Evolutionary conservation across 2,329 filamentous ascomycete species (phyloP), one percentile per base, ranked within the genome.

Genomic region (Capronia americana): DNA sequence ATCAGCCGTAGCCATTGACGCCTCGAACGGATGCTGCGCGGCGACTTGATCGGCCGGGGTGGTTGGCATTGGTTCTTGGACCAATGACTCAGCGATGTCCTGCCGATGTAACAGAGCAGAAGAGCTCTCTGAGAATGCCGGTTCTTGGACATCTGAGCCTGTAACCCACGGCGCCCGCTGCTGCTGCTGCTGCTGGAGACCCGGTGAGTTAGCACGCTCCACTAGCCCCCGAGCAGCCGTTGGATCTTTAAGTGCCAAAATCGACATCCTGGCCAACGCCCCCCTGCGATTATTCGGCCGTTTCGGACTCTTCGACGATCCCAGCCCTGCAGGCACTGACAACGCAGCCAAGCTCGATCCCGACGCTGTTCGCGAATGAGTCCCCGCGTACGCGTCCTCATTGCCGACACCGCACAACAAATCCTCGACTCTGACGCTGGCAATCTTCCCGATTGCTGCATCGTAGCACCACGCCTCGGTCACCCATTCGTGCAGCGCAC

Each of bases 221-320:
- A 41, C 48, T 44, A 34, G 46, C n/a, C 32, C 51, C 54, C 6
- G n/a, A 2, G 14, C 8, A 24, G n/a, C 23, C n/a, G 41, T 48
- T 7, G 59, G 30, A 23, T 68, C 62, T 50, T 60, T 69, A 2
- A 60, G 44, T 3, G 57, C 63, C 58, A 73, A 48, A n/a, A 73
- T 72, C 2, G 71, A 72, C 67, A 70, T 69, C 53, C 69, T 64
- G 11, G 71, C 72, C 46, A 71, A 64, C 6, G 70, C 71, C 41
- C 72, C 72, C 60, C 68, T 64, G 58, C 65, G 65, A 57, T 72
- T 72, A 32, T 62, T 70, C 2, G 72, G 72, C 44, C 55, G 56
- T 57, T 68, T 72, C 7, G 71, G 68, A 46, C 68, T 69, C 23
- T 65, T 64, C 2, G 64, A 44, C 38, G 17, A 44, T 0, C 38